These are phyloP conservation scores for Chlamydomonas sphaeroides DNA, from an alignment of 139 green algal genomes.

Conservation along the genomic window DNA sequence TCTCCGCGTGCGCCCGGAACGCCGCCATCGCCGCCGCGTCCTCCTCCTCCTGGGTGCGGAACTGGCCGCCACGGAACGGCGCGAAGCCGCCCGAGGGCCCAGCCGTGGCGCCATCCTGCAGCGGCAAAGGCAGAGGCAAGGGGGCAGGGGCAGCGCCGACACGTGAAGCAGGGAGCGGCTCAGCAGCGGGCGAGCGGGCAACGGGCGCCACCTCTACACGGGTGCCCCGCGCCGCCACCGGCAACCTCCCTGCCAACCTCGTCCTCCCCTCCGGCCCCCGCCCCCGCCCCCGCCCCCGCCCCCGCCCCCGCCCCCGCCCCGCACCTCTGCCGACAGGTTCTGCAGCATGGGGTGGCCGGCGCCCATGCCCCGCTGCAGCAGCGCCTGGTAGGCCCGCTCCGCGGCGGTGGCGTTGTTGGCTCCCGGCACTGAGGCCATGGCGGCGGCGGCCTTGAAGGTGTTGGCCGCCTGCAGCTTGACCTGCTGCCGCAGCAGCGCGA, in stretches of 20 bases:
- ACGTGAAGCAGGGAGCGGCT: no score
- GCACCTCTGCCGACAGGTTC: neutral
- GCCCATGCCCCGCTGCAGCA: conserved; percentile 39
- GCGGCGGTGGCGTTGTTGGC: conserved; percentile 7
- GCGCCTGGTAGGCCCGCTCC: conserved; percentile 47
- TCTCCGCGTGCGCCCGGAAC: conserved; percentile 29
- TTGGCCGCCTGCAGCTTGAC: conserved; percentile 61
- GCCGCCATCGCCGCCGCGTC: conserved; percentile 25
- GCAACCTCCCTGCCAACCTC: no score
- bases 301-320: neutral
- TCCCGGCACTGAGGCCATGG: conserved; percentile 38
- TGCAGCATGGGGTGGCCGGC: conserved; percentile 74
- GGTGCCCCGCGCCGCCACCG: no score
- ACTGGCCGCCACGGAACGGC: conserved; percentile 30
- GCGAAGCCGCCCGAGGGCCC: conserved; percentile 29
- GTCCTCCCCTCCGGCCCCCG: no score
- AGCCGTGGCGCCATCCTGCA: no score
- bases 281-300: no score
- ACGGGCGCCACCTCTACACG: no score
- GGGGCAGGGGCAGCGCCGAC: no score
- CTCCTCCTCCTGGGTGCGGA: conserved; percentile 20
- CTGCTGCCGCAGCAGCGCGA: conserved; percentile 73
- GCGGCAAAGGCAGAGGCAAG: no score
- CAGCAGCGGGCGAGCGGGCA: no score
- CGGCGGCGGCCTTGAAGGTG: conserved; percentile 54